Base-by-base conservation (phyloP, 176 grass and related monocot species). In the Miscanthus lutarioriparius region DNA sequence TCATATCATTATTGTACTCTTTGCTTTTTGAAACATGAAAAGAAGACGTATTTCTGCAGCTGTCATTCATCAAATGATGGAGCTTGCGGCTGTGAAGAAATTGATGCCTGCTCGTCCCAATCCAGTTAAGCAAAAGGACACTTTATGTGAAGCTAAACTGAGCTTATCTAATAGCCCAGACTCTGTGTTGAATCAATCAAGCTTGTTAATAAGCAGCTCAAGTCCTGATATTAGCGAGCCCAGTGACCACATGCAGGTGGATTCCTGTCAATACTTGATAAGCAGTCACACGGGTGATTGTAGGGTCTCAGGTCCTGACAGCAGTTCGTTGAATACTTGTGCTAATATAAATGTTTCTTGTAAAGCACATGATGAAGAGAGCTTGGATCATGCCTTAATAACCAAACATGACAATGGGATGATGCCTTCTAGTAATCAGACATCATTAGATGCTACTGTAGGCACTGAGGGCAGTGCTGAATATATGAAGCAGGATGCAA, bases 41-140 rank as follows among this genome's bases (percentile, higher is more conserved):
- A 35, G n/a, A 74, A 27, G 79, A 39, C 17, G 73, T 43, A 76
- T 79, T 84, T 72, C 33, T 91, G 72, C 82, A 94, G 92, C 63
- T 28, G 71, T 87, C 75, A 91, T 91, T 87, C 73, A 80, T 67
- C 86, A 89, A 70, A 94, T 94, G 92, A 88, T 86, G 85, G 78
- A 91, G 61, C 59, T 87, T 61, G 70, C 90, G 36, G 75, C 77
- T 36, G 33, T 85, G 76, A 79, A 73, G 10, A 90, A 74, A 64
- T 44, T 67, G 54, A 69, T 80, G 10, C 36, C 83, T 68, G 76
- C 81, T 67, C 33, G 22, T 67, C 68, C 87, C 36, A 74, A 25
- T 84, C 61, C 81, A 4, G 26, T 73, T 73, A 84, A 84, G 81
- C 58, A 59, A 36, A 84, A 88, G 35, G 59, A 67, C 37, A 37